Percentiles rank a stretch among this genome's conserved stretches.
Conservation (phyloP, 768 basidiomycete genomes). For the Rhizopogon vesiculosus region DNA sequence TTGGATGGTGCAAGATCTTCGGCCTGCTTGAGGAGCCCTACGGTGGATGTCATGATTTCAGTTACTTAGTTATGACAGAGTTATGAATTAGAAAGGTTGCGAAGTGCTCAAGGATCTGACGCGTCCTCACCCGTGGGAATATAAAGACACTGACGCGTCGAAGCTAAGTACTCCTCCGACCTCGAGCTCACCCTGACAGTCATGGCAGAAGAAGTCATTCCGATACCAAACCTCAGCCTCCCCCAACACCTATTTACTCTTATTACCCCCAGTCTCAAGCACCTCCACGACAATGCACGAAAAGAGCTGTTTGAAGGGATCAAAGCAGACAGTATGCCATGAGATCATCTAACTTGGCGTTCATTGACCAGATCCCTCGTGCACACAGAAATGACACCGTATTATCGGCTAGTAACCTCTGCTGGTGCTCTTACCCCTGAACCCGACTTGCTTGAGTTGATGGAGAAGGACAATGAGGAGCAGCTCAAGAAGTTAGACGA, state of each 20-base stretch:
- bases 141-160: constrained; percentile 30
- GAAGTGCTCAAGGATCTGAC: constrained; percentile 11
- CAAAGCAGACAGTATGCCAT: constrained; percentile 67
- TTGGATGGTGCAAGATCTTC: constrained; percentile 38
- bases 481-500: constrained; percentile 74
- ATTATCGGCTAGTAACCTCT: constrained; percentile 58
- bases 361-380: constrained; percentile 1
- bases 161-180: background rate
- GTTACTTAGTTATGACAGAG: background rate
- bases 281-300: constrained; percentile 65
- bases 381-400: constrained; percentile 80
- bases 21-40: constrained; percentile 41
- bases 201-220: constrained; percentile 87
- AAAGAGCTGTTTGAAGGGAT: constrained; percentile 67
- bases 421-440: constrained; percentile 41
- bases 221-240: constrained; percentile 81
- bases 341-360: background rate
- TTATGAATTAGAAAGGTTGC: background rate
- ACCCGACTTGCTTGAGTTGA: constrained; percentile 17
- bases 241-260: constrained; percentile 79
- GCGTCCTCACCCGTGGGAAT: constrained; percentile 28
- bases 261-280: constrained; percentile 50
- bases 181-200: background rate
- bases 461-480: constrained; percentile 62
- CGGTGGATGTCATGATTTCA: constrained; percentile 19